Evolutionary conservation across 2,329 filamentous ascomycete genomes (phyloP).

Genomic region (Zasmidium citrigriseum): DNA sequence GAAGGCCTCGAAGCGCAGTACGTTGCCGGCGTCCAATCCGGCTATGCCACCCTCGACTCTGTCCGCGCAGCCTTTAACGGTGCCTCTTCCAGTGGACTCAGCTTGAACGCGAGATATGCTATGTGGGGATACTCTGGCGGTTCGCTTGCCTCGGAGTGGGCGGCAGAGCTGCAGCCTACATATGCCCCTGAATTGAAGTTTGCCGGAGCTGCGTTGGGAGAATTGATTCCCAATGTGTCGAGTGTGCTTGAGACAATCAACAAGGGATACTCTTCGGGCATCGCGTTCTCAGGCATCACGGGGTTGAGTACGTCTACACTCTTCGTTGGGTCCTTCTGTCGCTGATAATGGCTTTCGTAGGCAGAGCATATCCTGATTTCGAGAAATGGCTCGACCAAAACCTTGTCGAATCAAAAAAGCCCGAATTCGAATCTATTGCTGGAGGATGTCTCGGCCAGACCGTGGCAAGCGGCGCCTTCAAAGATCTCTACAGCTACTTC

Average conservation of each 20-base stretch:
- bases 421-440: constrained; percentile 30
- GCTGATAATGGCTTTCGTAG: neutral
- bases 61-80: constrained; percentile 40
- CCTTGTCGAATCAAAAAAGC: constrained; percentile 31
- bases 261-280: constrained; percentile 20
- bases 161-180: constrained; percentile 50
- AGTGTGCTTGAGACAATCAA: constrained; percentile 39
- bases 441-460: constrained; percentile 16
- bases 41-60: constrained; percentile 44
- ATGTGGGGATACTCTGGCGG: constrained; percentile 60
- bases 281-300: constrained; percentile 34
- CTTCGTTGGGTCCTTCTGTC: neutral
- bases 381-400: constrained; percentile 22
- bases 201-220: constrained; percentile 50
- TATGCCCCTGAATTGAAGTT: constrained; percentile 56
- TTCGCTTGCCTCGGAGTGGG: constrained; percentile 51
- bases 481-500: constrained; percentile 44
- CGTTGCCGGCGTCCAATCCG: constrained; percentile 40
- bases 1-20: constrained; percentile 42
- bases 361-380: constrained; percentile 32
- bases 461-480: constrained; percentile 26
- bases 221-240: constrained; percentile 44
- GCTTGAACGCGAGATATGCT: constrained; percentile 28
- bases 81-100: constrained; percentile 8
- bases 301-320: constrained; percentile 23